A percentile compares a stretch with the other conserved stretches of the same genome.
These are phyloP conservation scores for Populus deltoides DNA, from an alignment of 345 rosid genomes.

Conservation along the genomic window DNA sequence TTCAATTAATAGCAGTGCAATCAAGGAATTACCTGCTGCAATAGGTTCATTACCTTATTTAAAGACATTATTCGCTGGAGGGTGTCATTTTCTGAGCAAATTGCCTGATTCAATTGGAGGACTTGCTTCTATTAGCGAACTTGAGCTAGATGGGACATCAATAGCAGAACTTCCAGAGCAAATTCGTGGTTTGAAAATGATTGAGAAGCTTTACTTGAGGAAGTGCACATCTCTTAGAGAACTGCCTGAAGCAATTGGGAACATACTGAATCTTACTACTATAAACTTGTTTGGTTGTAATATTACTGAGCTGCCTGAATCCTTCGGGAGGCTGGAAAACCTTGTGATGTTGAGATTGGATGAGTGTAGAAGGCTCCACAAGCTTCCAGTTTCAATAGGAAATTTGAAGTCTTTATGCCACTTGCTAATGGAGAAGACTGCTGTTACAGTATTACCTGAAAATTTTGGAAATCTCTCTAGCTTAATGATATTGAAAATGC, in stretches of 20 bases:
- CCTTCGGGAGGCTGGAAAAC: slow-evolving; percentile 47
- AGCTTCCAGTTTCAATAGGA: slow-evolving; percentile 46
- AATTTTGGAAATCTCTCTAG: slow-evolving; percentile 45
- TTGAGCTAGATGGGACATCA: slow-evolving; percentile 22
- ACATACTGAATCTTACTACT: slow-evolving; percentile 31
- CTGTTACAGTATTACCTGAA: slow-evolving; percentile 39
- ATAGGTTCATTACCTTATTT: slow-evolving; percentile 40
- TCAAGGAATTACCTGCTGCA: slow-evolving; percentile 41
- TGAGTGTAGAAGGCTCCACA: slow-evolving; percentile 31
- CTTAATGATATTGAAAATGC: slow-evolving; percentile 38
- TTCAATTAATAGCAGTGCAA: slow-evolving; percentile 11
- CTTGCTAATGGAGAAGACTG: slow-evolving; percentile 42
- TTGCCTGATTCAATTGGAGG: slow-evolving; percentile 49
- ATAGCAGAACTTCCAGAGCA: slow-evolving; percentile 38
- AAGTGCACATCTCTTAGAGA: slow-evolving; percentile 16
- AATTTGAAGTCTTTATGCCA: slow-evolving; percentile 34
- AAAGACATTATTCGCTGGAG: slow-evolving; percentile 22
- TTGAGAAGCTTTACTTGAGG: slow-evolving; percentile 34
- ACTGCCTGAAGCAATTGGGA: slow-evolving; percentile 45
- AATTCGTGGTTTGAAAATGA: slow-evolving; percentile 38
- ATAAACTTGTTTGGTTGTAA: slow-evolving; percentile 20
- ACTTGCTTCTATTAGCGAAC: slow-evolving; percentile 30
- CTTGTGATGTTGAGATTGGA: slow-evolving; percentile 32
- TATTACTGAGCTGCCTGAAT: slow-evolving; percentile 46
- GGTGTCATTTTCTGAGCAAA: slow-evolving; percentile 24